A percentile compares a stretch with the other conserved stretches of the same genome.
Evolutionary conservation across 148 eudicot species (phyloP).

Genomic region (Rhododendron henanense): DNA sequence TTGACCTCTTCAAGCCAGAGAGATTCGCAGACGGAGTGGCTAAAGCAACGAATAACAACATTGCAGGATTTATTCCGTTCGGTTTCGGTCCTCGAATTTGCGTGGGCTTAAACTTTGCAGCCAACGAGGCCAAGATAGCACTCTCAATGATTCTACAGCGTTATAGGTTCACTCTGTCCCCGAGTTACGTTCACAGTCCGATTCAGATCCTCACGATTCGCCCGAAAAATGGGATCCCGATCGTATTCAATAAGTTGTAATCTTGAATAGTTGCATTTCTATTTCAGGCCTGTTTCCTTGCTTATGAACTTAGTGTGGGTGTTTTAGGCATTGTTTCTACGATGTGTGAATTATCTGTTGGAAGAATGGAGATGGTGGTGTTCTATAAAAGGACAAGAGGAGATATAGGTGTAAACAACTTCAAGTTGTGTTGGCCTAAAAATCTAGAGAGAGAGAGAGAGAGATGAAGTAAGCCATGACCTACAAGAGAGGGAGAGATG

Average conservation of each 20-base stretch:
- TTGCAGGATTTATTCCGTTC: background rate
- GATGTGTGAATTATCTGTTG: background rate
- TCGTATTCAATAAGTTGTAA: background rate
- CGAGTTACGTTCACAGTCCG: background rate
- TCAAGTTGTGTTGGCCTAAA: too few relatives aligned
- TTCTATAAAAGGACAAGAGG: too few relatives aligned
- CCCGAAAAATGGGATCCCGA: background rate
- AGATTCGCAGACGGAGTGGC: constrained; percentile 7
- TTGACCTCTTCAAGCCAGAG: constrained; percentile 12
- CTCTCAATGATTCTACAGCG: constrained; percentile 7
- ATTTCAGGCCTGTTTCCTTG: background rate
- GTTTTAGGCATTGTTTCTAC: background rate
- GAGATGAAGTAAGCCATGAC: too few relatives aligned
- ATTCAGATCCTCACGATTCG: background rate
- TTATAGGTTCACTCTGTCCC: constrained; percentile 3
- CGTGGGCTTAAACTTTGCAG: constrained; percentile 5
- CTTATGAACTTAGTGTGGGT: background rate
- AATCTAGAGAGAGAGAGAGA: too few relatives aligned
- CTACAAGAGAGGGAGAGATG: too few relatives aligned
- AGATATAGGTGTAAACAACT: background rate
- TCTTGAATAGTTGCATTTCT: background rate
- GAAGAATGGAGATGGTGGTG: too few relatives aligned
- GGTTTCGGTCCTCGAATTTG: constrained; percentile 6
- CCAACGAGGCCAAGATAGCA: constrained; percentile 8
- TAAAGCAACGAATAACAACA: background rate